Evolutionary conservation across 2,329 filamentous ascomycete genomes (phyloP).

Genomic region (Xylaria sp.): DNA sequence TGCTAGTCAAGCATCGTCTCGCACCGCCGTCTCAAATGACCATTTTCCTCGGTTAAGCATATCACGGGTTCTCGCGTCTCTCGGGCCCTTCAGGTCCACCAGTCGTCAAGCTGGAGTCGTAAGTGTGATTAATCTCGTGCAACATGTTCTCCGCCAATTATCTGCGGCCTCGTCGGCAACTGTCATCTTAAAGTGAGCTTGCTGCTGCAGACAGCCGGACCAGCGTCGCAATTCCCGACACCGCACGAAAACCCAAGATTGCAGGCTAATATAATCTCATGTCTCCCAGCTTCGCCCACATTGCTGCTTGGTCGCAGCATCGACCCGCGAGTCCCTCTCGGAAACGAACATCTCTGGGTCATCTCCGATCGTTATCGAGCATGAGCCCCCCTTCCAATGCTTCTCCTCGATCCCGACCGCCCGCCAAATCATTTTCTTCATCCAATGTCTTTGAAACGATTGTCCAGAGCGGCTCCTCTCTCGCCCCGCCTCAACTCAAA

Average conservation of each 20-base stretch:
- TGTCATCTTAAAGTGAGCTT: conserved; percentile 21
- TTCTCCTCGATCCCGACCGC: conserved; percentile 47
- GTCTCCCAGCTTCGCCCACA: conserved; percentile 56
- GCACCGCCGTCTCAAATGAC: conserved; percentile 30
- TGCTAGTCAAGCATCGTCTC: conserved; percentile 21
- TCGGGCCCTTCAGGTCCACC: conserved; percentile 40
- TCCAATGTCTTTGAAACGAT: conserved; percentile 38
- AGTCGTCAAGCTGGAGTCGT: conserved; percentile 45
- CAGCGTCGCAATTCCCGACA: conserved; percentile 7
- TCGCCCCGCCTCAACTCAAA: conserved; percentile 42
- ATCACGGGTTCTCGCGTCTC: conserved; percentile 32
- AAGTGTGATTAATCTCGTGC: conserved; percentile 32
- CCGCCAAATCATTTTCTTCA: conserved; percentile 41
- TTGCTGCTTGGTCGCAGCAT: conserved; percentile 59
- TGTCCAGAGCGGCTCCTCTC: conserved; percentile 35
- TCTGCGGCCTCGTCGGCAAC: conserved; percentile 4
- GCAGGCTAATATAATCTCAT: conserved; percentile 31
- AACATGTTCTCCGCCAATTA: conserved; percentile 13
- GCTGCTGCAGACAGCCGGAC: conserved; percentile 13
- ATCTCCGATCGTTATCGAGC: conserved; percentile 60
- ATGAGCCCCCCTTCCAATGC: conserved; percentile 51
- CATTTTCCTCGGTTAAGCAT: conserved; percentile 24
- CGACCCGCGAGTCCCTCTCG: conserved; percentile 42
- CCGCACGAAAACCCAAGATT: background rate
- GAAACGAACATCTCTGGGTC: conserved; percentile 49